These are phyloP conservation scores for Ogataea corticis DNA, from an alignment of 805 yeast genomes.

Conservation along the genomic window DNA sequence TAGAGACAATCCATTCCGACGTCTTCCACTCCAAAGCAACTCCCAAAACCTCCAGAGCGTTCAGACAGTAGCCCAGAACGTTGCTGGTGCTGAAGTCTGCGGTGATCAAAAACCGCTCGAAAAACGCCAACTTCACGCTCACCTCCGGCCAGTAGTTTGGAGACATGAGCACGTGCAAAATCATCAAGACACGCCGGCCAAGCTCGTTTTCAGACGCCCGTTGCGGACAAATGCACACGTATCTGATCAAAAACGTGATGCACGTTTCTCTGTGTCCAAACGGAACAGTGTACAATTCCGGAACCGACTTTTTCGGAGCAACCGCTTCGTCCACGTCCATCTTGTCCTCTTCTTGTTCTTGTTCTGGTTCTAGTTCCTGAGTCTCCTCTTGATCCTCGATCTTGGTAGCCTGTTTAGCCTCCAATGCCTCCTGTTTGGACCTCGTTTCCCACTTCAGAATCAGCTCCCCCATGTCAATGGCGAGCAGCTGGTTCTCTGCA, in stretches of 20 bases:
- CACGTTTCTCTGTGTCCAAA: conserved; percentile 85
- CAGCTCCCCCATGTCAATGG: conserved; percentile 86
- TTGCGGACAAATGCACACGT: conserved; percentile 82
- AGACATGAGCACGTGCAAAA: conserved; percentile 70
- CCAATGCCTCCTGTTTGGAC: conserved; percentile 36
- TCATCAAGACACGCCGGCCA: conserved; percentile 79
- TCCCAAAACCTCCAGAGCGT: conserved; percentile 86
- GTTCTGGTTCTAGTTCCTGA: conserved; percentile 2
- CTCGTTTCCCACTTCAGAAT: conserved; percentile 82
- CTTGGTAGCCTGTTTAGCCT: conserved; percentile 1
- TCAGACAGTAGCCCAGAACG: conserved; percentile 75
- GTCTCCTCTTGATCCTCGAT: background rate
- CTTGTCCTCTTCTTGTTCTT: conserved; percentile 6
- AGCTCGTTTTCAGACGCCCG: conserved; percentile 81
- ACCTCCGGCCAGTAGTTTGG: conserved; percentile 85
- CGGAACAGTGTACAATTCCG: conserved; percentile 61
- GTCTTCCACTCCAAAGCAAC: conserved; percentile 79
- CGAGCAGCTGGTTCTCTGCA: conserved; percentile 77
- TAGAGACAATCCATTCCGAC: conserved; percentile 74
- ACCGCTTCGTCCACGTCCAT: conserved; percentile 4
- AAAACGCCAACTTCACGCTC: conserved; percentile 79
- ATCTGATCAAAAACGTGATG: conserved; percentile 82
- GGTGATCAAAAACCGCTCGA: conserved; percentile 81
- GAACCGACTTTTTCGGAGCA: conserved; percentile 20
- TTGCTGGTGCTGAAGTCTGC: conserved; percentile 72